phyloP scores from a whole-genome alignment of 2,329 filamentous ascomycete species.

The Alternaria solani region DNA sequence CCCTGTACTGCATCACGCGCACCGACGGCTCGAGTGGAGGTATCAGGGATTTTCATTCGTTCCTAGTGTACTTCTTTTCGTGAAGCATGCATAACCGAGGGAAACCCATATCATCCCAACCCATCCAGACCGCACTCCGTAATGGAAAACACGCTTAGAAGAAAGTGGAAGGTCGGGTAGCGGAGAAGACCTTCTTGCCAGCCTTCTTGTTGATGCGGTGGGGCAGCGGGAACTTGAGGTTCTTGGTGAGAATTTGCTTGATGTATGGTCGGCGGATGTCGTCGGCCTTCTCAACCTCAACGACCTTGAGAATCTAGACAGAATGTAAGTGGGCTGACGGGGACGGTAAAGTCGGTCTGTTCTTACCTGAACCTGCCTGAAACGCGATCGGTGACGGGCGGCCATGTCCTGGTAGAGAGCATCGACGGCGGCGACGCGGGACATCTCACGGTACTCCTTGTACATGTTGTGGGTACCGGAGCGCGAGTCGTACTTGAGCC shows the following conservation, averaged over 20 bases:
- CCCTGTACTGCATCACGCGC: slow-evolving; percentile 33
- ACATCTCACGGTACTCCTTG: slow-evolving; percentile 99
- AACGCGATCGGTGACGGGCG: slow-evolving; percentile 96
- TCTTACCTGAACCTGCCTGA: slow-evolving; percentile 97
- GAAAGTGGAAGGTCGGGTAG: slow-evolving; percentile 95
- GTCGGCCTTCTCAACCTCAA: slow-evolving; percentile 93
- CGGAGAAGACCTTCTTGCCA: slow-evolving; percentile 90
- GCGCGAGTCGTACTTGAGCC: slow-evolving; percentile 99
- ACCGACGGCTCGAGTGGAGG: slow-evolving; percentile 35
- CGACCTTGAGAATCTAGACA: slow-evolving; percentile 90
- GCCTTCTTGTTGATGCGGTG: slow-evolving; percentile 87
- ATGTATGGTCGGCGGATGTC: slow-evolving; percentile 99
- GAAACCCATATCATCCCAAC: slow-evolving; percentile 51
- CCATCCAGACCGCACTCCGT: slow-evolving; percentile 51
- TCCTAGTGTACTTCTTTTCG: slow-evolving; percentile 54
- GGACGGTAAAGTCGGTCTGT: background rate
- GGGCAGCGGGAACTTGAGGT: slow-evolving; percentile 97
- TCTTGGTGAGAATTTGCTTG: slow-evolving; percentile 95
- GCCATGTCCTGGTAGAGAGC: slow-evolving; percentile 99
- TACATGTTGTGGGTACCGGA: slow-evolving; percentile 99
- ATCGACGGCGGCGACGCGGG: slow-evolving; percentile 92
- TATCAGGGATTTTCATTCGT: slow-evolving; percentile 55
- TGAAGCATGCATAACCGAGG: slow-evolving; percentile 53
- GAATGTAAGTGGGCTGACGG: slow-evolving; percentile 4
- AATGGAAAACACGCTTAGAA: slow-evolving; percentile 71